Percentiles rank a stretch among this genome's conserved stretches.
Evolutionary conservation across 2,329 filamentous ascomycete species (phyloP).

Genomic region (Cladophialophora yegresii): DNA sequence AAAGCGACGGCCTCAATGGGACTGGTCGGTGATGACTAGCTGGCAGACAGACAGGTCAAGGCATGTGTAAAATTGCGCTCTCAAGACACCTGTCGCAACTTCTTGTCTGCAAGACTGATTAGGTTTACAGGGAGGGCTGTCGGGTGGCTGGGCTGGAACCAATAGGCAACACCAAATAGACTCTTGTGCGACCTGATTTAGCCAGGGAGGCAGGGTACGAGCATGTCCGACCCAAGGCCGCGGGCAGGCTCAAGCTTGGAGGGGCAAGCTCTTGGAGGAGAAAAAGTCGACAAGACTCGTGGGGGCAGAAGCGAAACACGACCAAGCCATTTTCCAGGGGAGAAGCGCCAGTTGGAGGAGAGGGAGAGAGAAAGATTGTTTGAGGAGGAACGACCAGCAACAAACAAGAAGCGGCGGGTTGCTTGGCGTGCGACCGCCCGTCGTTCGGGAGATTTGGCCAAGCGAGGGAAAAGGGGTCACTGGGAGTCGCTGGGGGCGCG

Average conservation of each 20-base stretch:
- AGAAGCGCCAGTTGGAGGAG: conserved; percentile 1
- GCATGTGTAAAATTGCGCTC: conserved; percentile 16
- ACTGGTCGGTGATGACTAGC: conserved; percentile 4
- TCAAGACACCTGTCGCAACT: conserved; percentile 17
- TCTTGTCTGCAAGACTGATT: not conserved
- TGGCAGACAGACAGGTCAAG: not conserved
- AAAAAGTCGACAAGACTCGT: not conserved
- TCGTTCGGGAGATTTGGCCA: conserved; percentile 18
- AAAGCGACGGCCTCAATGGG: not conserved
- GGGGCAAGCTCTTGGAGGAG: not conserved
- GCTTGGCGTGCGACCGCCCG: conserved; percentile 5
- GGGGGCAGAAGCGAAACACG: not conserved
- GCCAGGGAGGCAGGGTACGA: not conserved
- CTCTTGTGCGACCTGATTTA: not conserved
- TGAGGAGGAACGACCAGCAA: not conserved
- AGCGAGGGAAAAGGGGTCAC: conserved; percentile 3
- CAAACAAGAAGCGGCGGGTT: conserved; percentile 8
- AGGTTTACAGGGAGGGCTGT: conserved; percentile 1
- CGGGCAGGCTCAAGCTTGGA: not conserved
- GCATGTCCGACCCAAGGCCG: not conserved
- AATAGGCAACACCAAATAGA: not conserved
- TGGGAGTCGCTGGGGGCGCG: not conserved
- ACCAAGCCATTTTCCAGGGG: not conserved
- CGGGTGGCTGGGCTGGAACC: conserved; percentile 9
- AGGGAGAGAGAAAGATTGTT: not conserved